Evolutionary conservation across 495 filamentous ascomycete species (phyloP), one percentile per base, ranked within the genome.

Genomic region (Aspergillus kassunensis): DNA sequence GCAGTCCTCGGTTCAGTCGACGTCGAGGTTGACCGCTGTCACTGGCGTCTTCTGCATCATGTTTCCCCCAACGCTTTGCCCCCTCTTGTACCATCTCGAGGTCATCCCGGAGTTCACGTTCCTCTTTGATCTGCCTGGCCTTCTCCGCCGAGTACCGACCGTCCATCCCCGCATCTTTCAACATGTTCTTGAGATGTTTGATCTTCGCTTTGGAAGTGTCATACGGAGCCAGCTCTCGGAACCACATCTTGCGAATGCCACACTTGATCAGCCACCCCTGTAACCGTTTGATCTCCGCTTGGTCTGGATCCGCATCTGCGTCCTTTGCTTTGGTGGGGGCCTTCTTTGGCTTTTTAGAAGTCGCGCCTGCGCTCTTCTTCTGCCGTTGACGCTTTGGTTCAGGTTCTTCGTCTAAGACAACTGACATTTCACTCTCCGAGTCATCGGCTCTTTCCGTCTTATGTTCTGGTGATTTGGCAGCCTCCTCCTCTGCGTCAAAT

Each of bases 201-300:
- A 97, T 90, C 73, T 96, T 97, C 8, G 80, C 88, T 57, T 85
- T 88, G 12, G 79, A 64, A 21, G 85, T 89, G 39, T 83, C 85
- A 62, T 82, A 87, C 55, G 88, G 85, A 51, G 78, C 77, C 44
- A 98, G 78, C 69, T 96, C 89, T 49, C 84, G 81, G 31, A 75
- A 76, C 93, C 95, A 98, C 56, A 97, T 80, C 63, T 97, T 97
- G 27, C 90, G 88, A 41, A 98, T 83, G 16, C 93, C 93, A 60
- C 93, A 98, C 72, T 96, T 97, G 35, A 87, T 60, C 24, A 98
- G 77, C 69, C 90, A 90, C 18, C 81, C 80, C 69, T 98, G 93
- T 13, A 98, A 77, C n/a, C 82, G 83, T 66, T 92, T 97, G 66
- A 97, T 89, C 68, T 93, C 87, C 8, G 78, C 81, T 34, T 92